A percentile compares a stretch with the other conserved stretches of the same genome.
Evolutionary conservation across 441 rosid genomes (phyloP).

Genomic region (Euphorbia corollata): DNA sequence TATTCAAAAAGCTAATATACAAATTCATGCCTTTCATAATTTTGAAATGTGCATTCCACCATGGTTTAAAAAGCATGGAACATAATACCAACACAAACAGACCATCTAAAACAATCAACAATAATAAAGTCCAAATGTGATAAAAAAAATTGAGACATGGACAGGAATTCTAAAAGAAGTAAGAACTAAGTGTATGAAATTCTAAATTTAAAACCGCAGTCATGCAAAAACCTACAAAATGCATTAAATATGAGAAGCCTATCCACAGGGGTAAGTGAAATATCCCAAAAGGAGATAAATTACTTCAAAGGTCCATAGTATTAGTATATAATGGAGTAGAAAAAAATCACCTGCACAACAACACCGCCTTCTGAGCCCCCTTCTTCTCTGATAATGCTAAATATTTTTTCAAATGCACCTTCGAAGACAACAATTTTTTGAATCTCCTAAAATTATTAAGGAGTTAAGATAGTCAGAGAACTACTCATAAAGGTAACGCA

Average conservation of each 20-base stretch:
- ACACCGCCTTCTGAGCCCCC: slow-evolving; percentile 98
- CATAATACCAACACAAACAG: neutral
- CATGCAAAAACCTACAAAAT: neutral
- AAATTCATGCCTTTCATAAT: neutral
- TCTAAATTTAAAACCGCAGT: neutral
- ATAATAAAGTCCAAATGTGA: neutral
- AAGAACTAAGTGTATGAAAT: neutral
- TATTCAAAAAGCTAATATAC: neutral
- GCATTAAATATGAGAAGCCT: neutral
- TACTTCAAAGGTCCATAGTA: slow-evolving; percentile 10
- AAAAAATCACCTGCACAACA: slow-evolving; percentile 78
- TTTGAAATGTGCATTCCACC: neutral
- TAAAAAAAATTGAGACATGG: neutral
- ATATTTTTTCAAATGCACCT: slow-evolving; percentile 49
- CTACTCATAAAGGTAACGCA: slow-evolving; percentile 4
- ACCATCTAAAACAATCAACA: neutral
- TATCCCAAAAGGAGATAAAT: slow-evolving; percentile 3
- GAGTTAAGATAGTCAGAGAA: slow-evolving; percentile 20
- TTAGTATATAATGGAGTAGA: slow-evolving; percentile 2
- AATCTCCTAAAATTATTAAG: slow-evolving; percentile 50
- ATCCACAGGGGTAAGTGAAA: neutral
- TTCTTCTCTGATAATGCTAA: slow-evolving; percentile 89
- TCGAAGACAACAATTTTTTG: no score
- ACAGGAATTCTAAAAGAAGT: neutral
- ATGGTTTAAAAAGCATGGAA: neutral